Evolutionary conservation across 148 eudicot species (phyloP).

Genomic region (Nepenthes mirabilis): DNA sequence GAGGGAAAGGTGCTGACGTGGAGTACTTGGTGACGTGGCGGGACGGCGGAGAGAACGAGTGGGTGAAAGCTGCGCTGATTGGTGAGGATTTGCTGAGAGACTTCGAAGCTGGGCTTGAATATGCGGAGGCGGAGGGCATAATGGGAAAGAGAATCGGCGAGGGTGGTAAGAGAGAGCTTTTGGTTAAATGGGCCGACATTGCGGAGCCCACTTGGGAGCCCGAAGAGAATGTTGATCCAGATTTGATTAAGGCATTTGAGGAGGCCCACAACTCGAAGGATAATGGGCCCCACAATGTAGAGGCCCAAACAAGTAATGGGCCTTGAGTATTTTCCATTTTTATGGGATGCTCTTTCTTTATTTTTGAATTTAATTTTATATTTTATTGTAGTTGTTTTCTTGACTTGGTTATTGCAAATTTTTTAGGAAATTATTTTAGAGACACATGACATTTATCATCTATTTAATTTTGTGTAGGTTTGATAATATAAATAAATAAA

Average conservation of each 20-base stretch:
- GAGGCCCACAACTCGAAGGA: constrained; percentile 6
- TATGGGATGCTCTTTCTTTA: too few relatives aligned
- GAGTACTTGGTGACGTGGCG: constrained; percentile 81
- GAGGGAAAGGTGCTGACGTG: constrained; percentile 62
- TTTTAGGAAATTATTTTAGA: too few relatives aligned
- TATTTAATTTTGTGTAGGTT: too few relatives aligned
- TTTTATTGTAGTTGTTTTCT: too few relatives aligned
- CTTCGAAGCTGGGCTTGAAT: constrained; percentile 82
- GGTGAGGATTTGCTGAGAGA: constrained; percentile 69
- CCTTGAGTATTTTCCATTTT: not conserved
- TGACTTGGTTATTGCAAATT: too few relatives aligned
- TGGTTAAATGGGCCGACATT: constrained; percentile 84
- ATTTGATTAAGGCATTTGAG: constrained; percentile 58
- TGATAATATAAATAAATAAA: too few relatives aligned
- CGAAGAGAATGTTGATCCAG: constrained; percentile 71
- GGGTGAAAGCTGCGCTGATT: constrained; percentile 45
- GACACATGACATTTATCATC: too few relatives aligned
- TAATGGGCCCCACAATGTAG: not conserved
- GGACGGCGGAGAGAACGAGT: constrained; percentile 84
- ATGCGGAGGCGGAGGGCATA: constrained; percentile 60
- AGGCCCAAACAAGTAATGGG: constrained; percentile 8
- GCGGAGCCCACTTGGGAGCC: constrained; percentile 96
- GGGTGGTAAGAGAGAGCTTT: constrained; percentile 45
- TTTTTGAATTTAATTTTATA: too few relatives aligned
- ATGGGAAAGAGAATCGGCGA: constrained; percentile 38